Base-by-base conservation (phyloP, 2,329 filamentous ascomycete species). In the Phoma sp. region DNA sequence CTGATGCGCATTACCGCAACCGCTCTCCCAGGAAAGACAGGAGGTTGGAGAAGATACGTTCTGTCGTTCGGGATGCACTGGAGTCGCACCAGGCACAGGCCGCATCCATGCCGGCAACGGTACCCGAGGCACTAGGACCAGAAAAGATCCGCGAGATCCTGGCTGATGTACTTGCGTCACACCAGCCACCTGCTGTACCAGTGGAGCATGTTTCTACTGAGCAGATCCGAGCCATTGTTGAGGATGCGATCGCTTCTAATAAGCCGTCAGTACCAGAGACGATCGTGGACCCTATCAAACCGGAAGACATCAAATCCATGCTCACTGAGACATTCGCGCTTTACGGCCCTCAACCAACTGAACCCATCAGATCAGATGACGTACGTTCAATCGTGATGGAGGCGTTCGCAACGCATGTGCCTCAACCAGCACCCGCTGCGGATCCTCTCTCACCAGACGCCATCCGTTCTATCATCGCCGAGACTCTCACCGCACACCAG, bases 21-120 rank as follows among this genome's bases (percentile, higher is more conserved):
- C 82, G 87, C 63, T 97, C 93, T 63, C 91, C 92, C 15, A 84
- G 85, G 52, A 84, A 88, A 57, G 92, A 96, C 68, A 87, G 88
- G 65, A 91, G 86, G 64, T 75, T 93, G 65, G 92, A 97, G 53
- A 92, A 93, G 72, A 91, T 99, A 60, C 78, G 79, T 60, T 69
- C 70, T 9, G 78, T 79, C 28, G 72, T 83, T 17, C 74, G 90
- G 15, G 86, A 91, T 65, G 89, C 88, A 4, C 77, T 96, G 26
- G 76, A 79, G 43, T 72, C 78, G 48, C 78, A 78, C 53, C 72
- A 81, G 58, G 60, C 76, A 68, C 53, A 55, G 29, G 59, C 66
- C 47, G 59, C 63, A 3, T 59, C 69, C 12, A 46, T 68, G 48
- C 62, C 70, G 11, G 62, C 62, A 5, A 63, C 66, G 47, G 65